Conservation (phyloP, 2,329 filamentous ascomycete species). For the Penicillium expansum region DNA sequence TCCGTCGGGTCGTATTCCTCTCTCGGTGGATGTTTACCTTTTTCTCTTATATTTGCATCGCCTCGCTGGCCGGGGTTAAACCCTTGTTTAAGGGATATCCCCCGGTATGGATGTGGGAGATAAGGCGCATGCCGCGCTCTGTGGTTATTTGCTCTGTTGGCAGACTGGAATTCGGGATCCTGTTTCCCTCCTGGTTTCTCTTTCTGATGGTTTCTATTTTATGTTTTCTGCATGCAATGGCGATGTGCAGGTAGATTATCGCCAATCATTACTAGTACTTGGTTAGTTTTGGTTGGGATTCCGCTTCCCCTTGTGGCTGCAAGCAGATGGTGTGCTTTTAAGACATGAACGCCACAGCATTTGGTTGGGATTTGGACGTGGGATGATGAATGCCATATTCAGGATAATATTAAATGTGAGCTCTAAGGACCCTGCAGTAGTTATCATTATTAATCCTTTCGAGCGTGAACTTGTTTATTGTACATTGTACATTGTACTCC, state of each 20-base stretch:
- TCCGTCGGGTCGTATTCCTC: constrained; percentile 8
- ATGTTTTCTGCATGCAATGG: background rate
- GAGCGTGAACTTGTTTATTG: background rate
- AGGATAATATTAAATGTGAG: background rate
- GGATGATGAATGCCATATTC: background rate
- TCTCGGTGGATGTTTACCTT: background rate
- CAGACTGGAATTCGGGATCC: background rate
- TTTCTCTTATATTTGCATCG: background rate
- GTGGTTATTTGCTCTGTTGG: background rate
- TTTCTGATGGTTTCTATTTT: too few relatives aligned
- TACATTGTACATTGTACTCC: too few relatives aligned
- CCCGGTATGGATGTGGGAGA: background rate
- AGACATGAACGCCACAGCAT: background rate
- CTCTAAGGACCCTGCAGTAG: background rate
- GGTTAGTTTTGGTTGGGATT: background rate
- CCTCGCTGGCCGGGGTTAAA: background rate
- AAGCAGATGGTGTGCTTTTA: background rate
- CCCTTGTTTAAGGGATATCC: background rate
- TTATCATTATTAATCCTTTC: background rate
- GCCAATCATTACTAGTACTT: background rate
- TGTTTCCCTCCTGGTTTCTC: background rate
- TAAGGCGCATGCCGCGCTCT: background rate
- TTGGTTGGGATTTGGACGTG: background rate
- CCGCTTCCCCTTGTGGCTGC: background rate
- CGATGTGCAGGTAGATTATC: background rate